Evolutionary conservation across 2,329 filamentous ascomycete genomes (phyloP), one percentile per base, ranked within the genome.

Genomic region (Apiospora pterosperma): DNA sequence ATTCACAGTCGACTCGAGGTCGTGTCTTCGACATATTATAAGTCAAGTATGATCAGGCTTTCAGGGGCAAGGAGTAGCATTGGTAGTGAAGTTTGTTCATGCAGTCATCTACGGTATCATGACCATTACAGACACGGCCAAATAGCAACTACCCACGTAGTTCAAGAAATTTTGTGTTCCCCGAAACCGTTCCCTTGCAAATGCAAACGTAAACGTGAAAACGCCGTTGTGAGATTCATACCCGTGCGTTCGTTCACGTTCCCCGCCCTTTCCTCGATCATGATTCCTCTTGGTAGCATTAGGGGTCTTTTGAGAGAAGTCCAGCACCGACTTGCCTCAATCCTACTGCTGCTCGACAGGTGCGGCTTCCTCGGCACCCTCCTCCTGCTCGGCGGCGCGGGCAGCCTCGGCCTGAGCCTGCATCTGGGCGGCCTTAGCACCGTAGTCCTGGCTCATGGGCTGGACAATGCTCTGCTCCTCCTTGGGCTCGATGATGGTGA

Each of bases 401-500:
- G 79, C 79, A 74, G 87, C 87, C 76, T 87, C 86, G 71, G 87
- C 90, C 70, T 88, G 87, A 67, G 88, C 88, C 80, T 91, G 88
- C 74, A 81, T 79, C 77, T 84, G 81, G 68, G 85, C 85, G 68
- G 86, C 86, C 92, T 99, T 99, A 75, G 95, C 93, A 77, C 96
- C 96, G 85, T 99, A 99, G 87, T 99, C 96, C 85, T 97, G 93
- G 84, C 91, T 95, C 83, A 95, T 91, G 79, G 96, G 96, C 84
- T 97, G 93, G 76, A 97, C 88, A 72, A 98, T 91, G 76, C 91
- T 89, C 81, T 94, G 89, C 90, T 99, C 96, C 86, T 99, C 96
- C 92, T 99, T 99, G 84, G 96, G 96, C 88, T 99, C 96, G 84
- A 98, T 97, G 85, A 99, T 96, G 82, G 95, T 98, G 82, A 99